Conservation (phyloP, 495 filamentous ascomycete genomes). For the Lasiosphaeriaceae sp. region DNA sequence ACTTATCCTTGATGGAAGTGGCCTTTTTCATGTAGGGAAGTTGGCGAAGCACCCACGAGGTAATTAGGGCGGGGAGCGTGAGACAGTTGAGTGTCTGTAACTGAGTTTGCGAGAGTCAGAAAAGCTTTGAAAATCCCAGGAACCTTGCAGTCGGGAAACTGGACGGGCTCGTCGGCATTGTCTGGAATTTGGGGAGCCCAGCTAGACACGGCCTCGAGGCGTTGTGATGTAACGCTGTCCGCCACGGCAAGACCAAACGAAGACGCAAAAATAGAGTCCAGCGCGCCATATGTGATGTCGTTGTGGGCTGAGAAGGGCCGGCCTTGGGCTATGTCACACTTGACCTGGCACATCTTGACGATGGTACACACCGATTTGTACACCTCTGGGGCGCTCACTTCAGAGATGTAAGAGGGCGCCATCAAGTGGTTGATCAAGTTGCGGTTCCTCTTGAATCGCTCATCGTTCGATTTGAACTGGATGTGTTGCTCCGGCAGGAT, state of each 20-base stretch:
- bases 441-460: slow-evolving; percentile 31
- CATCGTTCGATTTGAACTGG: slow-evolving; percentile 18
- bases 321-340: slow-evolving; percentile 26
- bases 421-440: slow-evolving; percentile 37
- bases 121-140: slow-evolving; percentile 15
- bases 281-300: slow-evolving; percentile 30
- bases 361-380: slow-evolving; percentile 25
- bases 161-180: slow-evolving; percentile 4
- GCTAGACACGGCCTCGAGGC: slow-evolving; percentile 7
- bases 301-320: slow-evolving; percentile 30
- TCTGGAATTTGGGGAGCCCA: not conserved
- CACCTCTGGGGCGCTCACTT: slow-evolving; percentile 30
- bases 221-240: slow-evolving; percentile 16
- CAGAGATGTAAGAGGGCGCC: slow-evolving; percentile 33
- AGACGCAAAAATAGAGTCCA: slow-evolving; percentile 35
- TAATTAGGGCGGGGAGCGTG: slow-evolving; percentile 12
- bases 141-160: slow-evolving; percentile 16
- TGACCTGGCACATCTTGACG: slow-evolving; percentile 35
- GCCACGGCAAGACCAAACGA: slow-evolving; percentile 26
- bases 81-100: slow-evolving; percentile 17
- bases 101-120: slow-evolving; percentile 10
- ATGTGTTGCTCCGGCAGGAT: slow-evolving; percentile 33
- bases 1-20: slow-evolving; percentile 16
- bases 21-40: slow-evolving; percentile 17
- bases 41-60: slow-evolving; percentile 14